A percentile compares a stretch with the other conserved stretches of the same genome.
Evolutionary conservation across 257 asterid genomes (phyloP).

Genomic region (Scutellaria minor): DNA sequence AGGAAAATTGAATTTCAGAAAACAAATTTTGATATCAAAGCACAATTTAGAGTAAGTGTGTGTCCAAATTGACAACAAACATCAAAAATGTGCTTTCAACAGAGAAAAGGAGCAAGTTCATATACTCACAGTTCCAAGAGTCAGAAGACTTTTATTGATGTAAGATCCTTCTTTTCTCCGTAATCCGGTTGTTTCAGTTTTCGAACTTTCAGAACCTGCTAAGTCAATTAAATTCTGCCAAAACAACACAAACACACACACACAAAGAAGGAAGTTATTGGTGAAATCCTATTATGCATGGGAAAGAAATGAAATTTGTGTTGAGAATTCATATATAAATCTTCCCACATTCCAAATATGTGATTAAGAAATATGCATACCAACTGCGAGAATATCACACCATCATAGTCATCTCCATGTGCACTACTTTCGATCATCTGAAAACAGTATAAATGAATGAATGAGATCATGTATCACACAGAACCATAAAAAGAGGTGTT

Average conservation of each 20-base stretch:
- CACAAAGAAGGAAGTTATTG: conserved; percentile 23
- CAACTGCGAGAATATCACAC: conserved; percentile 95
- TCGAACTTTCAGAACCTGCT: conserved; percentile 99
- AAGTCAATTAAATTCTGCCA: conserved; percentile 88
- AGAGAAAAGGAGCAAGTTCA: conserved; percentile 1
- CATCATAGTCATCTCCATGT: conserved; percentile 96
- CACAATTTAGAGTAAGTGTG: not conserved
- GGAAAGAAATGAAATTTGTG: conserved; percentile 21
- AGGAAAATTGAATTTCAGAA: conserved; percentile 12
- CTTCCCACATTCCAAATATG: conserved; percentile 26
- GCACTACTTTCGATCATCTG: conserved; percentile 99
- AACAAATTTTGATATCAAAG: conserved; percentile 18
- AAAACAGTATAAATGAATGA: conserved; percentile 23
- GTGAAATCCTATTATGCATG: conserved; percentile 24
- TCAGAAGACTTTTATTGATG: conserved; percentile 95
- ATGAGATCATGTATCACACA: conserved; percentile 9
- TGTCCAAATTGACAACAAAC: conserved; percentile 4
- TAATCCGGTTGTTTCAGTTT: conserved; percentile 94
- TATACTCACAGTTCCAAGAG: conserved; percentile 94
- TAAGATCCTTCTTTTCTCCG: conserved; percentile 99
- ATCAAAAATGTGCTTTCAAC: conserved; percentile 1
- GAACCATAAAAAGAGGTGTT: conserved; percentile 20
- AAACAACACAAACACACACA: not conserved
- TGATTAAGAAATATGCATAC: conserved; percentile 50
- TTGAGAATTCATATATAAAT: conserved; percentile 4